A percentile compares a stretch with the other conserved stretches of the same genome.
phyloP scores from a whole-genome alignment of 345 rosid species.

The Hibiscus syriacus region DNA sequence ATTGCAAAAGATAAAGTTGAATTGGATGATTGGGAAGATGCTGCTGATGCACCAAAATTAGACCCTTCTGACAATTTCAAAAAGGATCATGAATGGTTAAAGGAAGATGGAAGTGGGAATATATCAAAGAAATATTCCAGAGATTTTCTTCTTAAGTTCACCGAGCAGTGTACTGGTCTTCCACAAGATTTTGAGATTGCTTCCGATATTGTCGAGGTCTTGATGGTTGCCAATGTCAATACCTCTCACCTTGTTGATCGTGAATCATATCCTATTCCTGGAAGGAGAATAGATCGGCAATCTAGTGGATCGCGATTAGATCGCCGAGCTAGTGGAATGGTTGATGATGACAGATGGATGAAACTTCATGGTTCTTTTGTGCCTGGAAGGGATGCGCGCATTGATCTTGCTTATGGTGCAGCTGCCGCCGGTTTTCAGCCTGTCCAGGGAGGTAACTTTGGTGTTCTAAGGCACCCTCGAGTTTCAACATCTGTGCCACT shows the following conservation, averaged over 20 bases:
- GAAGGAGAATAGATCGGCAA: constrained; percentile 60
- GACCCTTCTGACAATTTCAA: constrained; percentile 33
- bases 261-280: constrained; percentile 49
- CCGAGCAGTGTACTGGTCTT: constrained; percentile 56
- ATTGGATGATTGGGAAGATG: constrained; percentile 98
- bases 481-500: constrained; percentile 40
- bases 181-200: constrained; percentile 52
- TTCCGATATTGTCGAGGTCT: constrained; percentile 39
- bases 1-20: constrained; percentile 45
- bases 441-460: constrained; percentile 67
- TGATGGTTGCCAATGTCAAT: constrained; percentile 21
- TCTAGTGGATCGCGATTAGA: constrained; percentile 53
- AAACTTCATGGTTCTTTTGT: constrained; percentile 41
- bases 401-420: constrained; percentile 39
- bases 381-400: constrained; percentile 47
- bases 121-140: constrained; percentile 76
- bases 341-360: constrained; percentile 65
- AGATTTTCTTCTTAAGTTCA: constrained; percentile 81
- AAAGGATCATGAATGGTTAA: constrained; percentile 20
- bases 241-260: constrained; percentile 21
- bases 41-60: constrained; percentile 76
- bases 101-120: constrained; percentile 30
- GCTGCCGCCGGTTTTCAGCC: constrained; percentile 47
- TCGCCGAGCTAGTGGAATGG: constrained; percentile 55
- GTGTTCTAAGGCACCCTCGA: constrained; percentile 69